These are phyloP conservation scores for Fusarium sp. DNA, from an alignment of 2,329 filamentous ascomycete genomes.

Conservation along the genomic window DNA sequence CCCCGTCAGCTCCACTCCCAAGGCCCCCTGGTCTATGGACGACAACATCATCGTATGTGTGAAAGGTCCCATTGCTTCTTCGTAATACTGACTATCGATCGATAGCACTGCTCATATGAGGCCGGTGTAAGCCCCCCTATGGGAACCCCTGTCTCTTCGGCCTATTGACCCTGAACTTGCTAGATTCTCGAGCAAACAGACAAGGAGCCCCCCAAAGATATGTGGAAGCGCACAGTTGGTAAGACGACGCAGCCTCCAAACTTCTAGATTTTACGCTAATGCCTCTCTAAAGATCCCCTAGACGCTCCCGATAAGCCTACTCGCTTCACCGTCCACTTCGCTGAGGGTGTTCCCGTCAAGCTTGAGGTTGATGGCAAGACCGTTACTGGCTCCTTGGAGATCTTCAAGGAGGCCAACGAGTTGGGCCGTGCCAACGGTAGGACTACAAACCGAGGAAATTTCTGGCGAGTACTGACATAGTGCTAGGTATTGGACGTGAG, in stretches of 20 bases:
- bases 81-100: background rate
- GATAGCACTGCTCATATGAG: slow-evolving; percentile 27
- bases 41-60: slow-evolving; percentile 38
- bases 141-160: no score
- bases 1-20: slow-evolving; percentile 78
- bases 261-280: background rate
- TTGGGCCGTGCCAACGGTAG: slow-evolving; percentile 56
- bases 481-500: background rate
- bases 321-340: slow-evolving; percentile 73
- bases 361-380: slow-evolving; percentile 64
- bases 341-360: slow-evolving; percentile 75
- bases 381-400: slow-evolving; percentile 70
- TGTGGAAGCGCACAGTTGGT: slow-evolving; percentile 71
- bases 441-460: background rate
- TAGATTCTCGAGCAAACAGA: slow-evolving; percentile 59
- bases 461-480: background rate
- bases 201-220: slow-evolving; percentile 70
- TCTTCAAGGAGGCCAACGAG: slow-evolving; percentile 66
- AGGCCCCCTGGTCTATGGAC: slow-evolving; percentile 73
- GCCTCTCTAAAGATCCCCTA: slow-evolving; percentile 58
- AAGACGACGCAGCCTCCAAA: background rate
- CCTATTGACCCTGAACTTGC: background rate
- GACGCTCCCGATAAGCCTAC: slow-evolving; percentile 71
- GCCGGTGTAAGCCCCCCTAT: slow-evolving; percentile 4
- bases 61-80: background rate